Evolutionary conservation across 169 alveolate species (phyloP).

Genomic region (Eimeria sp.): DNA sequence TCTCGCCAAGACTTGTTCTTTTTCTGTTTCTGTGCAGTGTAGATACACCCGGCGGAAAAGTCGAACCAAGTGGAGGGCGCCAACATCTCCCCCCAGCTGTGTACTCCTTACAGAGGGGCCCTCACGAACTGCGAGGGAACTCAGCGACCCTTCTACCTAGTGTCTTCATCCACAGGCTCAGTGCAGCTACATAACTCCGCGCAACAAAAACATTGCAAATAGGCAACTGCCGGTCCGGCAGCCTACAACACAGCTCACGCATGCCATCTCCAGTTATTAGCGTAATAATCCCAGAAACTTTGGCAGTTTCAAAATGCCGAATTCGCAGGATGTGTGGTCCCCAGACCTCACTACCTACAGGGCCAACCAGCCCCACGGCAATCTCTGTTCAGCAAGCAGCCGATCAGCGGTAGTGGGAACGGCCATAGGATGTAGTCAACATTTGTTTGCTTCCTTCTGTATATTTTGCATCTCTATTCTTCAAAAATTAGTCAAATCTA

Average conservation of each 20-base stretch:
- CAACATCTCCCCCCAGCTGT: neutral
- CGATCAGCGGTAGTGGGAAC: neutral
- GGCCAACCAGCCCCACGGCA: conserved; percentile 63
- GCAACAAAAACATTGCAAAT: neutral
- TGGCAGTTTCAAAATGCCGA: neutral
- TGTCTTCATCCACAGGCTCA: neutral
- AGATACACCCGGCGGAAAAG: conserved; percentile 68
- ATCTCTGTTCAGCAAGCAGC: neutral
- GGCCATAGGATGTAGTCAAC: neutral
- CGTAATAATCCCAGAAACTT: neutral
- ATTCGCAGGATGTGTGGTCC: neutral
- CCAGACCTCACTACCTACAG: neutral
- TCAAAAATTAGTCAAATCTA: neutral
- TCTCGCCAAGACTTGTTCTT: conserved; percentile 76
- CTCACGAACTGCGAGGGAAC: neutral
- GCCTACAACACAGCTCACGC: neutral
- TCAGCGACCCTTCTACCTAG: neutral
- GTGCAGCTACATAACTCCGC: neutral
- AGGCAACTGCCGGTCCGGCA: neutral
- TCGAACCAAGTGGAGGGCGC: conserved; percentile 65
- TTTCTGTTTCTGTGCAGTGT: conserved; percentile 81
- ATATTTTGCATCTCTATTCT: neutral
- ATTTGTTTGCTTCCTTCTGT: neutral
- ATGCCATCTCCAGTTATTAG: neutral
- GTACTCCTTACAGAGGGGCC: neutral